Base-by-base conservation (phyloP, 1,284 basidiomycete genomes). In the Pyrrhoderma lamaoense region DNA sequence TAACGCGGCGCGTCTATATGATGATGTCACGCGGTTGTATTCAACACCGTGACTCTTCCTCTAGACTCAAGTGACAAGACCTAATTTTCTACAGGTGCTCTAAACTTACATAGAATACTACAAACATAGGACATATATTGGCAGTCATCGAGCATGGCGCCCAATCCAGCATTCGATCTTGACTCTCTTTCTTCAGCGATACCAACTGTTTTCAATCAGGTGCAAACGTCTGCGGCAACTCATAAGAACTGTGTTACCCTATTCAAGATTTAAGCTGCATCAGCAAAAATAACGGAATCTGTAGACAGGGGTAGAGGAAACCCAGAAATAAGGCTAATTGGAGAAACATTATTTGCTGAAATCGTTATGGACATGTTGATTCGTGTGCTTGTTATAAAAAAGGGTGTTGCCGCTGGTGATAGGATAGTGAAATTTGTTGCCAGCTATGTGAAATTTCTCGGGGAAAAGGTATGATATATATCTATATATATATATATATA, bases 221-320 rank as follows among this genome's bases (percentile, higher is more conserved):
- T 43, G 1, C 54, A 56, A 27, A 37, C 50, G n/a, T 56, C 54
- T 13, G 47, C 42, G 13, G 51, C 54, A 43, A 56, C 54, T 13
- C 54, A 56, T 46, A 56, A 49, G 51, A 56, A 56, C 42, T 49
- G 54, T 42, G 54, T 56, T 22, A 47, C 54, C 4, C 35, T 56
- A 34, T 52, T 34, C 38, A 56, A 56, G 36, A 50, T 56, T 4
- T 50, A 56, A 9, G 19, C 11, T 37, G 50, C 54, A 18, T 48
- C 54, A 7, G 51, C 54, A 2, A 27, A 45, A 18, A 38, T 56
- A 4, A 38, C 49, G 31, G 54, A 52, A 14, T 31, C 46, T 13
- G 39, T 43, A n/a, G 22, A 39, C 13, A 45, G 44, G n/a, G 51
- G 50, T 2, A 52, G 25, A 27, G 46, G 35, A 13, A 45, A 43